Percentiles rank a stretch among this genome's conserved stretches.
phyloP scores from a whole-genome alignment of 2,329 filamentous ascomycete species.

The Aspergillus uvarum region DNA sequence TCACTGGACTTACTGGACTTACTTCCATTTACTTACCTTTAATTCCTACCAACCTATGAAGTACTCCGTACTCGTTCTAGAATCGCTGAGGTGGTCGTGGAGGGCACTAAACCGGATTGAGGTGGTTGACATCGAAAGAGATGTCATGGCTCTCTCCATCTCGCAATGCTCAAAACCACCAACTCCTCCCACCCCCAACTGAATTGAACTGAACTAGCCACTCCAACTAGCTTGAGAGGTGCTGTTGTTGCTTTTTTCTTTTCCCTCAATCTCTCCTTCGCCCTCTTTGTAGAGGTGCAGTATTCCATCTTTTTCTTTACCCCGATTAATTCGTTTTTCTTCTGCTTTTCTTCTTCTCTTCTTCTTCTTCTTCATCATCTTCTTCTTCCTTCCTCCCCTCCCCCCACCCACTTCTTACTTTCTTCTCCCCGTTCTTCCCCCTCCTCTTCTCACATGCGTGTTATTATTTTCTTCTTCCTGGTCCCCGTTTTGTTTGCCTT shows the following conservation, averaged over 20 bases:
- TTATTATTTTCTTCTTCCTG: slow-evolving; percentile 9
- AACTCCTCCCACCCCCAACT: slow-evolving; percentile 15
- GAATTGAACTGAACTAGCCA: slow-evolving; percentile 18
- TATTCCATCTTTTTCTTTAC: slow-evolving; percentile 16
- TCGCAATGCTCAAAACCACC: slow-evolving; percentile 21
- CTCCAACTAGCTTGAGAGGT: slow-evolving; percentile 22
- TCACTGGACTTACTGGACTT: no score
- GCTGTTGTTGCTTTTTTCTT: slow-evolving; percentile 9
- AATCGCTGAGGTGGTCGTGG: slow-evolving; percentile 24
- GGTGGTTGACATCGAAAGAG: slow-evolving; percentile 28
- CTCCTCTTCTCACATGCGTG: slow-evolving; percentile 3
- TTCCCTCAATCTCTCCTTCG: neutral
- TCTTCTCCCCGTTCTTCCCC: slow-evolving; percentile 7
- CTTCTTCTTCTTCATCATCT: slow-evolving; percentile 12
- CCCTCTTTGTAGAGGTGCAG: slow-evolving; percentile 7
- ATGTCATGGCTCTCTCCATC: slow-evolving; percentile 24
- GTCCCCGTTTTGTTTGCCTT: slow-evolving; percentile 11
- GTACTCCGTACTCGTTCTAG: slow-evolving; percentile 17
- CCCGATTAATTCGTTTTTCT: slow-evolving; percentile 15
- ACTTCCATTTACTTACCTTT: no score
- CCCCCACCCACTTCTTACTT: slow-evolving; percentile 6
- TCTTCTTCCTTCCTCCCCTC: slow-evolving; percentile 15
- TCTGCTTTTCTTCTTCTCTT: neutral
- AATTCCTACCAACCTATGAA: neutral
- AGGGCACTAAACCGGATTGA: slow-evolving; percentile 25